Base-by-base conservation (phyloP, 305 asterid genomes). In the Fraxinus floribunda region DNA sequence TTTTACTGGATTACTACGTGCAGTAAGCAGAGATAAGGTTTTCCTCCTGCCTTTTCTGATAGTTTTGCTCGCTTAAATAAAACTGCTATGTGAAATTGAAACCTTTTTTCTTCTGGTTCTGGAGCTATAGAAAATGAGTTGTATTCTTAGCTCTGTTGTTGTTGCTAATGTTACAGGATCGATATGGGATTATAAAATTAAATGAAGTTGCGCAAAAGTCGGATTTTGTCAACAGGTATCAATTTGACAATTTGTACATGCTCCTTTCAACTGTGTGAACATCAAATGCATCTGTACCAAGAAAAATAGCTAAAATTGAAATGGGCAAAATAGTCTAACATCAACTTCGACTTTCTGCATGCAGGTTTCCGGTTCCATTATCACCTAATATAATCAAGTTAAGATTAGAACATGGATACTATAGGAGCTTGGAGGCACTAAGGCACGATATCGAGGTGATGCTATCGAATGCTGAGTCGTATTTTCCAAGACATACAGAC, bases 281-380 rank as follows among this genome's bases (percentile, higher is more conserved):
- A 15, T 13, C 11, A 30, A 15, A 30, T 30, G 75, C 32, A 70
- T 30, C 75, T 11, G 22, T 70, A 70, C 41, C 22, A 30, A 15
- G 39, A 70, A 30, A 70, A 70, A 1, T 13, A 5, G 38, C 16
- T 70, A 70, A 70, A 70, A 30, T 30, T 30, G 20, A 70, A 32
- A 15, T 71, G 39, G 24, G 76, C 36, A 15, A 70, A 13, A 26
- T 30, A 26, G 24, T 16, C 41, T 71, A 71, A 71, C 44, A 34
- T 32, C 35, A 0, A 30, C 11, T 5, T 32, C 30, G 13, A 71
- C 76, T 71, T 71, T 71, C 8, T 80, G 73, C 68, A 80, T 88
- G 90, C 92, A 95, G 99, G 93, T 95, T 92, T 84, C 91, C 97
- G 7, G 98, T 93, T 86, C 99, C 99, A 64, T 81, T 95, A 76